Percentiles rank a stretch among this genome's conserved stretches.
phyloP scores from a whole-genome alignment of 495 filamentous ascomycete genomes.

The Aspergillus nanangensis region DNA sequence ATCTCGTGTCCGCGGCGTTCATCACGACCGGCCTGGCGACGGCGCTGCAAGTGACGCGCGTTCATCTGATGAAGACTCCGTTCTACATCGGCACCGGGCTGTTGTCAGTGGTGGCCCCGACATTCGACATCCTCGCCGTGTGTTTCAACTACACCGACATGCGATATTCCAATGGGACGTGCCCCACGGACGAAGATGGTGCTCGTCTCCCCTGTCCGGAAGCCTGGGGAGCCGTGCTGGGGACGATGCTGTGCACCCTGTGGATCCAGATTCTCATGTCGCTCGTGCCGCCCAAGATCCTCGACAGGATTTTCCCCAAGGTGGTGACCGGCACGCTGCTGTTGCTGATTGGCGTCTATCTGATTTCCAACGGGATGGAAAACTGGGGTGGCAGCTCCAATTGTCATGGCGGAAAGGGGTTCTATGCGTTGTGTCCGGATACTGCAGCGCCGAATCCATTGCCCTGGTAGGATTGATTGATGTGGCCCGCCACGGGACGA shows the following conservation, averaged over 20 bases:
- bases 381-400: constrained; percentile 71
- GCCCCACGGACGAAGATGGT: constrained; percentile 57
- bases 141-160: constrained; percentile 67
- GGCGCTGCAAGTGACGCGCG: constrained; percentile 74
- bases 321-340: constrained; percentile 77
- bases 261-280: constrained; percentile 32
- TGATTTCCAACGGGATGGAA: constrained; percentile 71
- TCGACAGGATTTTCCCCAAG: constrained; percentile 75
- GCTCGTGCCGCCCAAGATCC: constrained; percentile 45
- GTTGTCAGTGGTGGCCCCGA: constrained; percentile 78
- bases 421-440: constrained; percentile 60
- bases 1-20: constrained; percentile 78
- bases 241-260: constrained; percentile 57
- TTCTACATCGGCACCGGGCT: constrained; percentile 81
- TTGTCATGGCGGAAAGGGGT: constrained; percentile 51
- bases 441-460: constrained; percentile 66
- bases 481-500: too few species aligned
- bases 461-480: constrained; percentile 48
- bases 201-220: constrained; percentile 68
- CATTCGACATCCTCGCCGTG: constrained; percentile 76
- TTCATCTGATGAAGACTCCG: constrained; percentile 69
- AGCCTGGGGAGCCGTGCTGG: constrained; percentile 79
- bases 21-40: constrained; percentile 78
- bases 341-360: constrained; percentile 62
- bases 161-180: constrained; percentile 75